Evolutionary conservation across 2,329 filamentous ascomycete genomes (phyloP).

Genomic region (Proliferodiscus dingleyae): DNA sequence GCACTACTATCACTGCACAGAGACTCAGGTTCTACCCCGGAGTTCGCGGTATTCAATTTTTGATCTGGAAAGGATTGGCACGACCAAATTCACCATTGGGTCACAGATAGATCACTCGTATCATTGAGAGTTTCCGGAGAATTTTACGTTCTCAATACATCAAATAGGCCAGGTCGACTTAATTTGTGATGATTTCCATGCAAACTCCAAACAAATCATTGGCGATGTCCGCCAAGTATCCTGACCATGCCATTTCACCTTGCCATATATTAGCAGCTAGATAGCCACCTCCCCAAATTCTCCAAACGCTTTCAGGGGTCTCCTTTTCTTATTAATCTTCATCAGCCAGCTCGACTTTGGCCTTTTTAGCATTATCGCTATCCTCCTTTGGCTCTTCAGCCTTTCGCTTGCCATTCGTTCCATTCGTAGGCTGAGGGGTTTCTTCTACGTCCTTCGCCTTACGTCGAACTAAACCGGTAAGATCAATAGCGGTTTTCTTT

Average conservation of each 20-base stretch:
- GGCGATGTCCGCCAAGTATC: conserved; percentile 1
- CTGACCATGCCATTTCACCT: conserved; percentile 9
- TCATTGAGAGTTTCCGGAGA: too few species aligned
- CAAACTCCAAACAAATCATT: not conserved
- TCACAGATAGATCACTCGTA: too few species aligned
- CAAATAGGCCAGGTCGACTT: too few species aligned
- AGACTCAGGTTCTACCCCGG: too few species aligned
- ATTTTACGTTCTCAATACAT: too few species aligned
- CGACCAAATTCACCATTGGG: too few species aligned
- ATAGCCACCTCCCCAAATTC: conserved; percentile 1
- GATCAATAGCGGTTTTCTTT: conserved; percentile 65
- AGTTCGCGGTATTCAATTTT: too few species aligned
- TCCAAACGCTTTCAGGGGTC: not conserved
- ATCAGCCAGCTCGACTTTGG: conserved; percentile 20
- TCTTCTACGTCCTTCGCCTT: conserved; percentile 43
- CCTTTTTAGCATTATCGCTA: conserved; percentile 31
- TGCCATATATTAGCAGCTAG: not conserved
- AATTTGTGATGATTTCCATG: too few species aligned
- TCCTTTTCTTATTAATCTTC: conserved; percentile 1
- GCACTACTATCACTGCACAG: too few species aligned
- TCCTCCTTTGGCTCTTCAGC: conserved; percentile 36
- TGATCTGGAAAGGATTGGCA: too few species aligned
- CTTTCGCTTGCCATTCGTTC: conserved; percentile 48
- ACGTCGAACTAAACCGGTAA: conserved; percentile 65
- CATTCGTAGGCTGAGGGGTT: conserved; percentile 31